Conservation (phyloP, 352 stramenopile species). For the Pythium volutum region DNA sequence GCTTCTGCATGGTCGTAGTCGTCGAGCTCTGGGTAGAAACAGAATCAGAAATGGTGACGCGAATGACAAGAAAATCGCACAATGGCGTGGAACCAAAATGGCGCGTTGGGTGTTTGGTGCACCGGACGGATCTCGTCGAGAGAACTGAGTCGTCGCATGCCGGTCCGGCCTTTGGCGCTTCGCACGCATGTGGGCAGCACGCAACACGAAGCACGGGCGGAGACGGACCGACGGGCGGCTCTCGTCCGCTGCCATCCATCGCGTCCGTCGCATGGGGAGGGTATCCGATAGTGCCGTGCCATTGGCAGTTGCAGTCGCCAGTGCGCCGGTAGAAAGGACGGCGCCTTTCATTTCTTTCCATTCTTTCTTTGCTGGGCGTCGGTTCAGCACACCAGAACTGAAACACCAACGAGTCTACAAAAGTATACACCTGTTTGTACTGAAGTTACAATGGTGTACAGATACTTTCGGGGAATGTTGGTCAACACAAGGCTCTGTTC, state of each 20-base stretch:
- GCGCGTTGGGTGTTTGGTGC: not conserved
- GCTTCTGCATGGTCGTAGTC: not conserved
- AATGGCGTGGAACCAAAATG: not conserved
- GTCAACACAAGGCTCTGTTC: not conserved
- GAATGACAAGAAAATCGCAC: conserved; percentile 11
- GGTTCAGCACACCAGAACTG: not conserved
- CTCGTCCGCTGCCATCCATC: too few species aligned
- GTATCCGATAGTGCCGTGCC: too few species aligned
- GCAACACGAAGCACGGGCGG: too few species aligned
- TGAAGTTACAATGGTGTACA: not conserved
- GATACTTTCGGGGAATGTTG: not conserved
- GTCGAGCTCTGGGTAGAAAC: too few species aligned
- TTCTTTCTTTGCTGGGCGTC: not conserved
- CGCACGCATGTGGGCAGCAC: too few species aligned
- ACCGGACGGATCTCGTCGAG: not conserved
- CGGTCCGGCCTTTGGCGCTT: too few species aligned
- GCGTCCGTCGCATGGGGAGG: too few species aligned
- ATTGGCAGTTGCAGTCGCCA: conserved; percentile 2
- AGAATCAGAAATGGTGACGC: conserved; percentile 6
- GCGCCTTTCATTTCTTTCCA: not conserved
- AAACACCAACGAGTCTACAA: not conserved
- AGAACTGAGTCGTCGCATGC: not conserved
- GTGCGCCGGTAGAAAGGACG: not conserved
- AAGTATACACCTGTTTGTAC: not conserved
- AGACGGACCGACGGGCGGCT: too few species aligned